phyloP scores from a whole-genome alignment of 768 basidiomycete species.

The Mycena floridula region DNA sequence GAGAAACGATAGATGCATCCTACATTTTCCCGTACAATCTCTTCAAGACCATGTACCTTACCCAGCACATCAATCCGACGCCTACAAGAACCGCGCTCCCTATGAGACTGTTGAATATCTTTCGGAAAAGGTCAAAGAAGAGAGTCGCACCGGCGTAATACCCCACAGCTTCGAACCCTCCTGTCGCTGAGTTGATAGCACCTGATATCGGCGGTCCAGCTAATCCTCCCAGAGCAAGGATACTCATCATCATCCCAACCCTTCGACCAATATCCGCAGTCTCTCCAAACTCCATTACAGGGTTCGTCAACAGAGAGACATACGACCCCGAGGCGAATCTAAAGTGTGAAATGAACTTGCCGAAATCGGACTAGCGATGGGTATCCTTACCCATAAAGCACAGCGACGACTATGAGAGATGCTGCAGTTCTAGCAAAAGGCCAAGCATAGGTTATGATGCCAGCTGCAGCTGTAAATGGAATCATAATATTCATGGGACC shows the following conservation, averaged over 20 bases:
- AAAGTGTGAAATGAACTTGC: background rate
- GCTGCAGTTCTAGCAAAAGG: slow-evolving; percentile 46
- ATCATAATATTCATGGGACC: slow-evolving; percentile 55
- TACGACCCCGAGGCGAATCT: slow-evolving; percentile 62
- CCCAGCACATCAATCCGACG: slow-evolving; percentile 19
- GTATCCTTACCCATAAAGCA: slow-evolving; percentile 56
- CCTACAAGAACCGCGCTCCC: slow-evolving; percentile 26
- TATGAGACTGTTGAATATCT: slow-evolving; percentile 7
- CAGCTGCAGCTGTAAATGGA: slow-evolving; percentile 48
- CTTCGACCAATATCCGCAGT: slow-evolving; percentile 58
- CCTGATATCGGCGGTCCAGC: slow-evolving; percentile 73
- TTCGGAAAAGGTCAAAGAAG: slow-evolving; percentile 35
- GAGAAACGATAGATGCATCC: no score
- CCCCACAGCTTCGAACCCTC: slow-evolving; percentile 44
- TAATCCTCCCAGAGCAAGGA: slow-evolving; percentile 56
- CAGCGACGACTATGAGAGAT: slow-evolving; percentile 43
- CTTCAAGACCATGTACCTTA: slow-evolving; percentile 23
- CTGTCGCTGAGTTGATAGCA: slow-evolving; percentile 49
- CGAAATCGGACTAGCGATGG: slow-evolving; percentile 16
- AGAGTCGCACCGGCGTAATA: no score
- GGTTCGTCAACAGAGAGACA: slow-evolving; percentile 48
- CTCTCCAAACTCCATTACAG: slow-evolving; percentile 56
- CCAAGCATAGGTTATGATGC: slow-evolving; percentile 62
- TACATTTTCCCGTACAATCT: slow-evolving; percentile 14
- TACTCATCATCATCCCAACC: slow-evolving; percentile 57